phyloP scores from a whole-genome alignment of 371 early-diverging fungal genomes.

The Chytridium lagenaria region DNA sequence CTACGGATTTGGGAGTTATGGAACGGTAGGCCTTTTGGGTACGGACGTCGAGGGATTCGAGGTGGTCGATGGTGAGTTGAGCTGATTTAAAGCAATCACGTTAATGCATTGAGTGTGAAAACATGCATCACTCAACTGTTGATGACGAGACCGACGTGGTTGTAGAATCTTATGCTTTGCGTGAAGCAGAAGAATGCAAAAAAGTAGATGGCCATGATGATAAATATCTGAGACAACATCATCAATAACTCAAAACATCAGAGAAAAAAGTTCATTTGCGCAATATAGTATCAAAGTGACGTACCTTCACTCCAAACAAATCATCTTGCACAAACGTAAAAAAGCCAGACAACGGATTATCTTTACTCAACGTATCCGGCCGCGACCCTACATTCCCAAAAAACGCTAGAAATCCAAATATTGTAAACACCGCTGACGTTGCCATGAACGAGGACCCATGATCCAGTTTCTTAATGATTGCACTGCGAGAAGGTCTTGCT shows the following conservation, averaged over 20 bases:
- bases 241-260: neutral
- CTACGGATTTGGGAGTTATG: conserved; percentile 18
- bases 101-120: too few relatives aligned
- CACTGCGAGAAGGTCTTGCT: conserved; percentile 46
- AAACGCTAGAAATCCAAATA: conserved; percentile 44
- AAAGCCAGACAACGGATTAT: conserved; percentile 14
- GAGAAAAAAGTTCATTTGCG: too few relatives aligned
- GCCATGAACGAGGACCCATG: conserved; percentile 48
- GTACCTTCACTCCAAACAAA: conserved; percentile 33
- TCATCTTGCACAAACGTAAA: conserved; percentile 32
- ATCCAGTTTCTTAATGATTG: conserved; percentile 53
- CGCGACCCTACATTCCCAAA: conserved; percentile 31
- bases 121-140: too few relatives aligned
- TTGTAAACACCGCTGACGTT: conserved; percentile 37
- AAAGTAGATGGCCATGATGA: conserved; percentile 6
- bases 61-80: neutral
- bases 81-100: too few relatives aligned
- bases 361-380: conserved; percentile 13
- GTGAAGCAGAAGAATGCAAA: conserved; percentile 36
- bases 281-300: too few relatives aligned
- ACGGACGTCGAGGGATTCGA: neutral
- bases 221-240: conserved; percentile 11
- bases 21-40: neutral
- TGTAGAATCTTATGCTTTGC: conserved; percentile 38
- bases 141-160: conserved; percentile 29